Conservation (phyloP, 148 eudicot species). For the Arbutus unedo region DNA sequence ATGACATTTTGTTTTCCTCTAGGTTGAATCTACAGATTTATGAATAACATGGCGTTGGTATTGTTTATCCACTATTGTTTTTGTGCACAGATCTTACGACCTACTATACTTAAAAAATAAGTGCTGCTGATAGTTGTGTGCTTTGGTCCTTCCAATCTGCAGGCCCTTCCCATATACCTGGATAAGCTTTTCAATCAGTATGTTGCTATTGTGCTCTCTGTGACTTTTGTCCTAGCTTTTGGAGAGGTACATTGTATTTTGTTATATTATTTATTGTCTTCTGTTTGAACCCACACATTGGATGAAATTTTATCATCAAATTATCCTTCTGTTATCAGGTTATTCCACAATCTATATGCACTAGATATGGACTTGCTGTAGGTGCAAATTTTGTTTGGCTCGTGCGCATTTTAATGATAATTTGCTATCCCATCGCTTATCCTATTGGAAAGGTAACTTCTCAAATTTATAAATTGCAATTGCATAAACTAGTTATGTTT, state of each 20-base stretch:
- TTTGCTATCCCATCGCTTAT: slow-evolving; percentile 84
- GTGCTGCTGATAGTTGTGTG: slow-evolving; percentile 10
- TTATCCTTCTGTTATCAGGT: slow-evolving; percentile 51
- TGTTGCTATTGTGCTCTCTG: slow-evolving; percentile 85
- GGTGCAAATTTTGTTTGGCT: slow-evolving; percentile 94
- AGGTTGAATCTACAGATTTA: background rate
- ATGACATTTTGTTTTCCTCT: background rate
- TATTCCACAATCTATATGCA: slow-evolving; percentile 92
- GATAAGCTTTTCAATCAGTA: slow-evolving; percentile 92
- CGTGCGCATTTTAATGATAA: slow-evolving; percentile 77
- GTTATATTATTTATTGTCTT: background rate
- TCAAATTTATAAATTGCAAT: background rate
- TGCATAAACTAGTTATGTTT: no score
- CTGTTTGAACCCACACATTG: background rate
- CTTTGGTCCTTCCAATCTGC: slow-evolving; percentile 33
- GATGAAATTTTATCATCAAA: slow-evolving; percentile 3
- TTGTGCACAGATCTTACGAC: background rate
- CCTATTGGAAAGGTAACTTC: slow-evolving; percentile 84
- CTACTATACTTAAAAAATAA: background rate
- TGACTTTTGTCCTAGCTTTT: slow-evolving; percentile 88
- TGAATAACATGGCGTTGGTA: background rate
- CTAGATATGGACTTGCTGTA: slow-evolving; percentile 91
- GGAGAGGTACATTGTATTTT: slow-evolving; percentile 63
- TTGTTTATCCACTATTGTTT: background rate
- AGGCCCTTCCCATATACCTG: slow-evolving; percentile 95